phyloP scores from a whole-genome alignment of 345 rosid species.

The Syzygium grande region DNA sequence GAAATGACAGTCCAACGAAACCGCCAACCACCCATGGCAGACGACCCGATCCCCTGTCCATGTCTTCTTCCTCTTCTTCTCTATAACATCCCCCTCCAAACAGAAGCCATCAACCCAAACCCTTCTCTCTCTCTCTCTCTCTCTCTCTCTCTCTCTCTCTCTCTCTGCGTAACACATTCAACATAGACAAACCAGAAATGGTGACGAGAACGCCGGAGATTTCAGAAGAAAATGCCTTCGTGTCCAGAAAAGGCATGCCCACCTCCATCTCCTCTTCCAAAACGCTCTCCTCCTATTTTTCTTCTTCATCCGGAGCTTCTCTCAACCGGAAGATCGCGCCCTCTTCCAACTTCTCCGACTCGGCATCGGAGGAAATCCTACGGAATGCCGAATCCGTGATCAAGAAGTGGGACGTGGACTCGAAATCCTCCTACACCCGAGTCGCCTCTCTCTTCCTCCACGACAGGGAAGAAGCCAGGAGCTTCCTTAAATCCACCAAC shows the following conservation, averaged over 20 bases:
- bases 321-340: neutral
- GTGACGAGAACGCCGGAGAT: neutral
- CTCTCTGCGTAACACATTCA: neutral
- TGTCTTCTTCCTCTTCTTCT: neutral
- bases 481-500: constrained; percentile 27
- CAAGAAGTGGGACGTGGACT: constrained; percentile 44
- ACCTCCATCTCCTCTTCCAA: neutral
- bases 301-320: neutral
- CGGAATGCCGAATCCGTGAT: constrained; percentile 39
- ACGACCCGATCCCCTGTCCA: neutral
- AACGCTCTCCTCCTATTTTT: neutral
- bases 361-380: constrained; percentile 38
- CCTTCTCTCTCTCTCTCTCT: neutral
- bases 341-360: neutral
- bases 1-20: neutral
- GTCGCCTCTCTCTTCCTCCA: constrained; percentile 26
- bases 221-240: neutral
- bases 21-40: neutral
- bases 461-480: constrained; percentile 38
- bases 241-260: neutral
- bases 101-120: neutral
- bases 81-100: neutral
- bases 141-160: no score
- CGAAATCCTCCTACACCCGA: constrained; percentile 19
- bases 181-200: neutral